A percentile compares a stretch with the other conserved stretches of the same genome.
These are phyloP conservation scores for Raphidocelis subcapitata DNA, from an alignment of 139 green algal species.

Conservation along the genomic window DNA sequence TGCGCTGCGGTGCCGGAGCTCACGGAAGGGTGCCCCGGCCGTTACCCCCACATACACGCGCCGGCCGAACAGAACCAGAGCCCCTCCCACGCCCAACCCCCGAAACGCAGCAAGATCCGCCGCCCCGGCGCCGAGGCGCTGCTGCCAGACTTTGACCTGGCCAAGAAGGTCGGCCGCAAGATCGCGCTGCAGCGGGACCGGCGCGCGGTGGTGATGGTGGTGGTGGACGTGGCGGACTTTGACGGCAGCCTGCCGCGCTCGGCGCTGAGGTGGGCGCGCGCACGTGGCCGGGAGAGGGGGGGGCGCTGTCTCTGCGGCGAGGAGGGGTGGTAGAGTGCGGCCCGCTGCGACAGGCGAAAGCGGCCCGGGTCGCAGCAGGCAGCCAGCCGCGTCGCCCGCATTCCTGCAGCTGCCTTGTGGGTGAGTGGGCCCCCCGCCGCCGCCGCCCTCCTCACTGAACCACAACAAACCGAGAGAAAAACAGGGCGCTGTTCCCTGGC, in stretches of 20 bases:
- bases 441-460: no score
- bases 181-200: slow-evolving; percentile 79
- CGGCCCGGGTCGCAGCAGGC: no score
- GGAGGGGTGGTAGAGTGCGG: not conserved
- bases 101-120: slow-evolving; percentile 59
- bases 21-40: not conserved
- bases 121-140: slow-evolving; percentile 51
- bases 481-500: slow-evolving; percentile 19
- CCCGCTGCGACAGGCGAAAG: not conserved
- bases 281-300: not conserved
- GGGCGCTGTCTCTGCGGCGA: not conserved
- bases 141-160: slow-evolving; percentile 85
- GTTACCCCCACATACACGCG: not conserved
- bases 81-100: not conserved
- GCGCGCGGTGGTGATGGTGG: slow-evolving; percentile 78
- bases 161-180: slow-evolving; percentile 68
- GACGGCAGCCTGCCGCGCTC: slow-evolving; percentile 90
- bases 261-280: slow-evolving; percentile 48
- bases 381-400: no score
- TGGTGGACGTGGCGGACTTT: slow-evolving; percentile 94
- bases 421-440: no score
- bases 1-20: not conserved
- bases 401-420: no score
- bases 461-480: no score
- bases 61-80: not conserved